Evolutionary conservation across 2,329 filamentous ascomycete genomes (phyloP).

Genomic region (Colletotrichum falcatum): DNA sequence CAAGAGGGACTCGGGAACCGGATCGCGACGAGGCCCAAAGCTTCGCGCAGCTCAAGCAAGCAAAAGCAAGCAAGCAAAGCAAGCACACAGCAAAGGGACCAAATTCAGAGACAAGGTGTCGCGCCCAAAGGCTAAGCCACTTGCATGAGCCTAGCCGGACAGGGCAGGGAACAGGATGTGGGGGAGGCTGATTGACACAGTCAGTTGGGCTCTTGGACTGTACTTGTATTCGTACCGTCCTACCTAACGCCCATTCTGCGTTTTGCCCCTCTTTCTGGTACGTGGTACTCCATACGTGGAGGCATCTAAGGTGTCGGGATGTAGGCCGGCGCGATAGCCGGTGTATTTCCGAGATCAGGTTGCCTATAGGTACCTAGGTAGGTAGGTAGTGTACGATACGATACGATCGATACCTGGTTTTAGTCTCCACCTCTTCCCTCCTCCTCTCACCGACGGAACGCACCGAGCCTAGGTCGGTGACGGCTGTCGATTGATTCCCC

Average conservation of each 20-base stretch:
- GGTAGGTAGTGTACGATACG: too few species aligned
- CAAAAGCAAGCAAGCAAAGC: too few species aligned
- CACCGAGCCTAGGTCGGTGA: background rate
- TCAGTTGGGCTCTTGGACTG: background rate
- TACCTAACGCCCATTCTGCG: background rate
- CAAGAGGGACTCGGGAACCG: slow-evolving; percentile 1
- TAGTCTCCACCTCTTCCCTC: background rate
- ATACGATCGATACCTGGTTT: too few species aligned
- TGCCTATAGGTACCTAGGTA: background rate
- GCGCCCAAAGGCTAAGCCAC: slow-evolving; percentile 29
- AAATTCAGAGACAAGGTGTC: slow-evolving; percentile 24
- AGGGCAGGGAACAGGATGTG: slow-evolving; percentile 31
- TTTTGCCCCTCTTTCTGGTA: background rate
- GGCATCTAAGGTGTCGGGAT: background rate
- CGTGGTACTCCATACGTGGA: too few species aligned
- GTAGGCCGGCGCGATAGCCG: slow-evolving; percentile 9
- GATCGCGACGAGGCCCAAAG: slow-evolving; percentile 27
- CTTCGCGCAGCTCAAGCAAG: slow-evolving; percentile 30
- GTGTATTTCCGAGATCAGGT: slow-evolving; percentile 29
- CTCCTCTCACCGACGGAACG: background rate
- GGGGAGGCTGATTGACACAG: slow-evolving; percentile 22
- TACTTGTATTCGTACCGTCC: background rate
- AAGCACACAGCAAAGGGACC: slow-evolving; percentile 4
- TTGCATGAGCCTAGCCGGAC: slow-evolving; percentile 35
- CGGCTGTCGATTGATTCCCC: background rate